Evolutionary conservation across 2,329 filamentous ascomycete genomes (phyloP).

Genomic region (Exophiala viscosa): DNA sequence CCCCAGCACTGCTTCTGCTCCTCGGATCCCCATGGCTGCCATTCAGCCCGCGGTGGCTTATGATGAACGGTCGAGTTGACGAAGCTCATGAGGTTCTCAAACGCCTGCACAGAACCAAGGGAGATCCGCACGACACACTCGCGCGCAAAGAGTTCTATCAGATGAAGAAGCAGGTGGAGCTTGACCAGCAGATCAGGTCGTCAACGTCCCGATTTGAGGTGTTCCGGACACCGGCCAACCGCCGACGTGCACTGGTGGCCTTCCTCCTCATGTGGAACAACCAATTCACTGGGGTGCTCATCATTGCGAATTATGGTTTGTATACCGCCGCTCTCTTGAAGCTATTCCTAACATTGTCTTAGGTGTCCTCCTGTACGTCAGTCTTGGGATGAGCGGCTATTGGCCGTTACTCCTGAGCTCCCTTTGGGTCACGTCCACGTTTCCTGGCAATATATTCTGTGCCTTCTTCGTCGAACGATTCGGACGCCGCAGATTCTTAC

Average conservation of each 20-base stretch:
- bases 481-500: slow-evolving; percentile 42
- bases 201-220: slow-evolving; percentile 39
- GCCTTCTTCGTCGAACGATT: slow-evolving; percentile 39
- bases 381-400: slow-evolving; percentile 36
- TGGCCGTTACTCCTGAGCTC: slow-evolving; percentile 45
- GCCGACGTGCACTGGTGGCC: slow-evolving; percentile 39
- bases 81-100: slow-evolving; percentile 42
- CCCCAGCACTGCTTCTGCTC: slow-evolving; percentile 41
- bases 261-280: slow-evolving; percentile 41
- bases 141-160: slow-evolving; percentile 42
- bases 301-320: slow-evolving; percentile 36
- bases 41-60: slow-evolving; percentile 44
- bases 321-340: background rate
- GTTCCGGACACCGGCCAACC: slow-evolving; percentile 41
- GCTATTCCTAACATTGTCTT: slow-evolving; percentile 28
- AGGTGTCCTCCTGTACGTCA: slow-evolving; percentile 38
- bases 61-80: slow-evolving; percentile 42
- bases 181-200: slow-evolving; percentile 35
- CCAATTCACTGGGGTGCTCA: slow-evolving; percentile 35
- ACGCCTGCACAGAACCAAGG: slow-evolving; percentile 42
- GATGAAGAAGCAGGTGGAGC: slow-evolving; percentile 44
- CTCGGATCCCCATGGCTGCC: slow-evolving; percentile 47
- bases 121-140: slow-evolving; percentile 37
- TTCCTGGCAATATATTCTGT: slow-evolving; percentile 41
- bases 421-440: slow-evolving; percentile 42